A percentile compares a stretch with the other conserved stretches of the same genome.
Conservation (phyloP, 192 early-diverging fungal species). For the Coemansia erecta region DNA sequence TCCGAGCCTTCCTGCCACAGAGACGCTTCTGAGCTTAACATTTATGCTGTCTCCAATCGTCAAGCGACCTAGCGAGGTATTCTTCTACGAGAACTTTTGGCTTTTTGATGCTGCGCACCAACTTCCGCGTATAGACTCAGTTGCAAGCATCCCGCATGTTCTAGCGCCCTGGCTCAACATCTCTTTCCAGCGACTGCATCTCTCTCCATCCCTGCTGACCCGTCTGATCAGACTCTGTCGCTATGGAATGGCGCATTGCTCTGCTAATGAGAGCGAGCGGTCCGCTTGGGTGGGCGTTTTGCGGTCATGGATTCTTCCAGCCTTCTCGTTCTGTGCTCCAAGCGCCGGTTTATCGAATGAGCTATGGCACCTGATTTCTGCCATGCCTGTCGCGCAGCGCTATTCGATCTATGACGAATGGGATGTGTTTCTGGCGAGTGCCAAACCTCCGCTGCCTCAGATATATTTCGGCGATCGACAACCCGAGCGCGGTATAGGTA, state of each 20-base stretch:
- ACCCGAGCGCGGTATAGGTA: neutral
- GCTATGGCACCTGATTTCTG: constrained; percentile 42
- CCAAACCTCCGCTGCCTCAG: constrained; percentile 22
- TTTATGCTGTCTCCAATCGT: neutral
- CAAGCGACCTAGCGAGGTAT: constrained; percentile 28
- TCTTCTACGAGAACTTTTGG: constrained; percentile 53
- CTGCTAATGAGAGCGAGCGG: constrained; percentile 2
- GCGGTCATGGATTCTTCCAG: constrained; percentile 46
- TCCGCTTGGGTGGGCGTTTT: constrained; percentile 28
- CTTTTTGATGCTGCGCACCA: constrained; percentile 20
- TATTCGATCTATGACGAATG: constrained; percentile 38
- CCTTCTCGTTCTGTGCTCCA: constrained; percentile 31
- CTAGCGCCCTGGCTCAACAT: constrained; percentile 49
- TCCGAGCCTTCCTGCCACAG: neutral
- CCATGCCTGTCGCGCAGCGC: constrained; percentile 27
- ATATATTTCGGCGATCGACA: neutral
- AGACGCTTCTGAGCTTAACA: neutral
- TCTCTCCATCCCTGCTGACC: constrained; percentile 22
- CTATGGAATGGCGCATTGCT: constrained; percentile 17
- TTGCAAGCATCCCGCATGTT: constrained; percentile 24
- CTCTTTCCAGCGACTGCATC: constrained; percentile 35
- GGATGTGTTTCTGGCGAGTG: constrained; percentile 27
- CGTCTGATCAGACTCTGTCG: constrained; percentile 43
- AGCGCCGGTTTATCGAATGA: constrained; percentile 48
- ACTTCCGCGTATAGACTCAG: constrained; percentile 14